Conservation (phyloP, 208 protist genomes). For the Trypanosoma lewisi region DNA sequence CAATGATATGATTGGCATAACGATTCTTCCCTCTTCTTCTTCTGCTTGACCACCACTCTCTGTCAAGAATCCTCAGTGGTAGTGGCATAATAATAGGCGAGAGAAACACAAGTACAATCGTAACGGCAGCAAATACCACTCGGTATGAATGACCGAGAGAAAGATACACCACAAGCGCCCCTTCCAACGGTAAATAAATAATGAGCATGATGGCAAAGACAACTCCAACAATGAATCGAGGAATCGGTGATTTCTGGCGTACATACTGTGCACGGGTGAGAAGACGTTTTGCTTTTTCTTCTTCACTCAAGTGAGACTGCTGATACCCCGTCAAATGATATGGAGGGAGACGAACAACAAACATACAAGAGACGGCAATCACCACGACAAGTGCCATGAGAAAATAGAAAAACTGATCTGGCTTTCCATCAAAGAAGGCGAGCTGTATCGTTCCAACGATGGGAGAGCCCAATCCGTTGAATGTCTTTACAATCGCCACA, state of each 20-base stretch:
- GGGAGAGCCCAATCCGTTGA: not conserved
- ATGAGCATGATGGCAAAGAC: constrained; percentile 48
- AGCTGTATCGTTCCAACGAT: not conserved
- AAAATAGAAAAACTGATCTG: not conserved
- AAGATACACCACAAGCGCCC: constrained; percentile 40
- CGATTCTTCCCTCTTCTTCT: not conserved
- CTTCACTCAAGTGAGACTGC: constrained; percentile 35
- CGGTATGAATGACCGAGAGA: constrained; percentile 30
- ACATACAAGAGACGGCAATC: constrained; percentile 33
- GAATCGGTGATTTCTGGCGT: constrained; percentile 54
- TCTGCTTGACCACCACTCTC: not conserved
- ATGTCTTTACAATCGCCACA: constrained; percentile 32
- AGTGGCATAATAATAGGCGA: constrained; percentile 42
- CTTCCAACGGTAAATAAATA: constrained; percentile 54
- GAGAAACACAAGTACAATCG: constrained; percentile 32
- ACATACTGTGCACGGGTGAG: constrained; percentile 47
- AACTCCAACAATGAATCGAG: constrained; percentile 62
- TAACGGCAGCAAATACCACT: constrained; percentile 38
- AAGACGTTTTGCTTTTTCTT: constrained; percentile 29
- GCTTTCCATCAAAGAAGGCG: not conserved
- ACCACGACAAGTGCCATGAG: constrained; percentile 33
- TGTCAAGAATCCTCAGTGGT: constrained; percentile 14
- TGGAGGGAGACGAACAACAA: constrained; percentile 59
- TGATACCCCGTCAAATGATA: constrained; percentile 77
- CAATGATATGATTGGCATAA: too few species aligned